These are phyloP conservation scores for Trifolium pratense DNA, from an alignment of 306 rosid genomes.

Conservation along the genomic window DNA sequence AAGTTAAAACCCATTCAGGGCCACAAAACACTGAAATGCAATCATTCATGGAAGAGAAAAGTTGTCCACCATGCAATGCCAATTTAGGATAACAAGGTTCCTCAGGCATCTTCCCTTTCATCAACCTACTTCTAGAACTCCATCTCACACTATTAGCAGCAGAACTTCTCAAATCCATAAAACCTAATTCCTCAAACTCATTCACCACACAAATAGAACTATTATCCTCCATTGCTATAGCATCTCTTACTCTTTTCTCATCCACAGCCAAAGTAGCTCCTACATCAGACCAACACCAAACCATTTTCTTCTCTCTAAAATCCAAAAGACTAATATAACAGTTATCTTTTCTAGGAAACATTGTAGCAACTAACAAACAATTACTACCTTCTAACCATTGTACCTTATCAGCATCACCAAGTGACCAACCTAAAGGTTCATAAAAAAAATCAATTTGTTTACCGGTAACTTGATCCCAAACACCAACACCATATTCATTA, in stretches of 20 bases:
- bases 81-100: conserved; percentile 93
- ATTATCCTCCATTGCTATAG: conserved; percentile 84
- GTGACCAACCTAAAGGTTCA: conserved; percentile 87
- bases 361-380: conserved; percentile 80
- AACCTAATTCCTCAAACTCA: conserved; percentile 91
- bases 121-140: conserved; percentile 88
- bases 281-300: conserved; percentile 90
- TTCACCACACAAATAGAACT: conserved; percentile 89
- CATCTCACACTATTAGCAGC: conserved; percentile 74
- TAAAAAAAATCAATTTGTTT: conserved; percentile 82
- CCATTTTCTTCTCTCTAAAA: conserved; percentile 85
- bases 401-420: conserved; percentile 94
- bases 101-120: conserved; percentile 87
- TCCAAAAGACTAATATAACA: conserved; percentile 91
- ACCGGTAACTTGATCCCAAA: conserved; percentile 92
- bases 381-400: conserved; percentile 79
- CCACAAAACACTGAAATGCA: conserved; percentile 90
- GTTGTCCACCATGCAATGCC: conserved; percentile 86
- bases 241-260: conserved; percentile 87
- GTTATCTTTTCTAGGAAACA: conserved; percentile 91
- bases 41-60: conserved; percentile 95
- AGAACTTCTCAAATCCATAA: conserved; percentile 75
- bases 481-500: conserved; percentile 91
- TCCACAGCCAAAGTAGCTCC: conserved; percentile 67
- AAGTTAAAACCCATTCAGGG: conserved; percentile 86